Evolutionary conservation across 2,329 filamentous ascomycete species (phyloP), one percentile per base, ranked within the genome.

Genomic region (Aspergillus sp.): DNA sequence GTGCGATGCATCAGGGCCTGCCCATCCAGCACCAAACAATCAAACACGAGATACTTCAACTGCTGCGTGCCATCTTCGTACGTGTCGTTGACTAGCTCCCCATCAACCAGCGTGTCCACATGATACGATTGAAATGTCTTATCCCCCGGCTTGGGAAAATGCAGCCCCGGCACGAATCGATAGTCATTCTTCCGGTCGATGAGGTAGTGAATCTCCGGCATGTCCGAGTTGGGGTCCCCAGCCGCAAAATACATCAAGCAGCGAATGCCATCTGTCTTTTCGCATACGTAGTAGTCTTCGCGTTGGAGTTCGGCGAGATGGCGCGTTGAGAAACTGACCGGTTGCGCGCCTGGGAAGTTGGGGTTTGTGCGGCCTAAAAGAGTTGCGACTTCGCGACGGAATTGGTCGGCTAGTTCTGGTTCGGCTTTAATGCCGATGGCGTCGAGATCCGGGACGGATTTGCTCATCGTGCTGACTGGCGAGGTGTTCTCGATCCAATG

Each of bases 101-200:
- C 93, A 58, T 98, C 93, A 41, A 97, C 77, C 29, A 98, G 72
- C 0, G 93, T 97, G 50, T 81, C 79, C 9, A 75, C 79, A 63
- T 97, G 89, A 64, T 87, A 96, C 9, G 73, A 76, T 39, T 74
- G 69, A 51, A 69, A 73, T 7, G 79, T 76, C 0, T 73, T 71
- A 54, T 86, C 78, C 39, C 78, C 73, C 34, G 80, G 80, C 26
- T 85, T 73, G 0, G 93, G 93, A 57, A 97, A 90, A 66, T 94
- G 88, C 27, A 97, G 77, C 51, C 78, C 75, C 29, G 80, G 78
- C 50, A 97, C 81, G 61, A 79, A 88, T 79, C 91, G 95, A 74
- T 93, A 98, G 66, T 97, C 89, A 71, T 98, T 97, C 71, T 90
- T 94, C 62, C 93, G 88, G 71, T 98, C 91, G 70, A 98, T 95